These are phyloP conservation scores for Agaricus subrufescens DNA, from an alignment of 768 basidiomycete species.

Conservation along the genomic window DNA sequence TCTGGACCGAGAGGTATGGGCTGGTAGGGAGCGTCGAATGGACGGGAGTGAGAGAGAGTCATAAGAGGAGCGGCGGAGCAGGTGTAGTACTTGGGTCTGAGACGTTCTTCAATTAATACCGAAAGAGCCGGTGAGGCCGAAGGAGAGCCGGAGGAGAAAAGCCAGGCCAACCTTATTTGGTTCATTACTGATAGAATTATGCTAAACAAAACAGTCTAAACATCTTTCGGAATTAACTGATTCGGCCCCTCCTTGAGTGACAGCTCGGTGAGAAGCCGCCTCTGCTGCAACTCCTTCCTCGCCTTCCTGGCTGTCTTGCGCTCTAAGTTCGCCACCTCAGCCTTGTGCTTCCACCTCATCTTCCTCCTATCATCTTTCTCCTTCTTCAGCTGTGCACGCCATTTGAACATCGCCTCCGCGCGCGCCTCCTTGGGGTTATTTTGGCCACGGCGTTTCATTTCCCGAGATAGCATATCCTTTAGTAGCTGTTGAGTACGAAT, in stretches of 20 bases:
- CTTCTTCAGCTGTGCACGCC: conserved; percentile 53
- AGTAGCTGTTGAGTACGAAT: conserved; percentile 44
- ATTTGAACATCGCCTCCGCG: conserved; percentile 75
- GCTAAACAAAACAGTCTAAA: conserved; percentile 10
- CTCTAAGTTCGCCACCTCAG: conserved; percentile 44
- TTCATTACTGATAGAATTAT: background rate
- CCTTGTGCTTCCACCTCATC: conserved; percentile 48
- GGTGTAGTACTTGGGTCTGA: background rate
- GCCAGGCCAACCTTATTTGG: background rate
- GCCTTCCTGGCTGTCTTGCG: conserved; percentile 53
- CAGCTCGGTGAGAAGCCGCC: conserved; percentile 52
- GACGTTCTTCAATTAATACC: background rate
- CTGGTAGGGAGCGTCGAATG: conserved; percentile 18
- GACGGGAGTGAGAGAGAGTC: background rate
- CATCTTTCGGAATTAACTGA: conserved; percentile 47
- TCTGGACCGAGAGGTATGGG: conserved; percentile 14
- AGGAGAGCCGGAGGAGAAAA: background rate
- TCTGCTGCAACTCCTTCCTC: conserved; percentile 47
- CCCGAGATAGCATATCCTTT: conserved; percentile 47
- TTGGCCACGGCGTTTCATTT: conserved; percentile 52
- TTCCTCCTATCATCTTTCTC: conserved; percentile 59
- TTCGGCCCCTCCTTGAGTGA: conserved; percentile 50
- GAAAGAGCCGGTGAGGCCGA: background rate
- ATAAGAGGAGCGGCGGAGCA: background rate
- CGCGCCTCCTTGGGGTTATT: conserved; percentile 58